Evolutionary conservation across 1,284 basidiomycete species (phyloP), one percentile per base, ranked within the genome.

Genomic region (Ganoderma boninense): DNA sequence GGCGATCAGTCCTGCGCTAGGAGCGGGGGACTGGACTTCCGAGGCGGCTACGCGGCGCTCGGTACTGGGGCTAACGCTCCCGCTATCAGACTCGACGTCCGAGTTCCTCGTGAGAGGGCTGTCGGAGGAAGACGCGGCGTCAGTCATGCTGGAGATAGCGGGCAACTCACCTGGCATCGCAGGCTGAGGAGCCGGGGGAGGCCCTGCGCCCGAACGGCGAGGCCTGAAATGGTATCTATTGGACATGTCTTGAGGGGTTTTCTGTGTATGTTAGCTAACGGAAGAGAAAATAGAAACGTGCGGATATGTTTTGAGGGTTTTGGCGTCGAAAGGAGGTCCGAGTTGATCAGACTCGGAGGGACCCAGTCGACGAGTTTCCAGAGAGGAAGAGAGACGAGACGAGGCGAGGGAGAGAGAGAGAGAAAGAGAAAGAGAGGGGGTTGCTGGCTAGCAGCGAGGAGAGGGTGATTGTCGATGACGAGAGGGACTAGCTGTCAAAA

Each of bases 261-360:
- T 26, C 11, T 54, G 11, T 18, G 7, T 54, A 11, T 1, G 52
- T 56, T 26, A 56, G 26, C 52, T 56, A 29, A 56, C 10, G n/a
- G n/a, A 14, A 23, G 54, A 59, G 26, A n/a, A 29, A n/a, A 32
- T 43, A 38, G 35, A 64, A 18, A 23, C 29, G 42, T 40, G 43
- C 20, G 7, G 8, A 46, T 18, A 20, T 49, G 16, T 49, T 18
- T 59, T 26, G 52, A 3, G 23, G 54, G 57, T 35, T 35, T 35
- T 35, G 4, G 35, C 13, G 35, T 8, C 43, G 44, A 62, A 23
- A 61, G 66, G 66, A 64, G 5, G 14, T 10, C 32, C 66, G 42
- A 64, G 66, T 67, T 67, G 66, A 67, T 67, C 66, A 67, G 66
- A 67, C 66, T 62, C 60, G 56, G 26, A 20, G 60, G 35, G 23